Evolutionary conservation across 129 eudicot species (phyloP), one percentile per base, ranked within the genome.

Genomic region (Flaveria bidentis): DNA sequence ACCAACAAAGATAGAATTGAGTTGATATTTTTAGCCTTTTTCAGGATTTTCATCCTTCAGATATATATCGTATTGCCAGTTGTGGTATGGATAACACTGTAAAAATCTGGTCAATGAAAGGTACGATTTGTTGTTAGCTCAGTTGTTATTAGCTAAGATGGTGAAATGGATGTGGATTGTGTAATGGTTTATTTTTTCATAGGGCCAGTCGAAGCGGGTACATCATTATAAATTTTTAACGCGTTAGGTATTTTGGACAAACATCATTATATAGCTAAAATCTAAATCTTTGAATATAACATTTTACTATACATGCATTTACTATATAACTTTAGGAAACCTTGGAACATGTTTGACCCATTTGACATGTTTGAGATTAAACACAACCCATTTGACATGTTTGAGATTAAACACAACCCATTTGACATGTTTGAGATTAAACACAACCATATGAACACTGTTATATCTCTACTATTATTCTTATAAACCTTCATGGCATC

Each of bases 51-150:
- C 99, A 95, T 86, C 99, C 97, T 53, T 91, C 99, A 22, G 99
- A 95, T 78, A 91, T 91, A 82, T 85, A 91, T 82, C 93, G 97
- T 46, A 91, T 95, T 86, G 99, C 99, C 62, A 95, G 94, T 88
- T 95, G 99, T 77, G 99, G 99, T 58, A 95, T 95, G 99, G 99
- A 95, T 83, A 95, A 91, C 76, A 87, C 97, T 25, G 90, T 95
- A 56, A 95, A 91, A 80, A 91, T 95, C 49, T 95, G 99, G 99
- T 95, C 99, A 23, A 95, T 95, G 99, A 91, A 89, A 86, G 99
- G 99, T 95, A 84, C 28, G 65, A 20, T 42, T 1, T 72, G 55
- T 30, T 80, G 8, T 63, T 68, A 44, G 8, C 30, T 26, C 44
- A 76, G 11, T 52, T 9, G 17, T 0, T 60, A 11, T 25, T 25